Conservation (phyloP, 306 rosid species). For the Quercus engelmannii region DNA sequence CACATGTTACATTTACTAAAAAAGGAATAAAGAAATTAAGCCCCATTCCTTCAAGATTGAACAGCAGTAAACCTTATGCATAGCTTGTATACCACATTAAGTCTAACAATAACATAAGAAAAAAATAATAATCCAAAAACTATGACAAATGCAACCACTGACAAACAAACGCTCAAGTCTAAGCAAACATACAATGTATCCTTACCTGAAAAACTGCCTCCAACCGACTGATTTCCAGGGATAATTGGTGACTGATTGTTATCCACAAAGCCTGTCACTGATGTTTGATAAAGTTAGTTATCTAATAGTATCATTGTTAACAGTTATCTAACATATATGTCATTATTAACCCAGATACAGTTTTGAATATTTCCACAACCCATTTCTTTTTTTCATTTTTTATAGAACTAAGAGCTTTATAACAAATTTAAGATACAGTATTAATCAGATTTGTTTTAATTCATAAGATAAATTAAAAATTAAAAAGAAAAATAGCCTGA, state of each 20-base stretch:
- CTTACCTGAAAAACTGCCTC: conserved; percentile 39
- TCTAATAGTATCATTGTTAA: too few species aligned
- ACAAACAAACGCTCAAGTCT: neutral
- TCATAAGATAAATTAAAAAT: too few species aligned
- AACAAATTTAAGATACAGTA: too few species aligned
- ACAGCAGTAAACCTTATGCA: neutral
- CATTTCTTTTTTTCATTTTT: too few species aligned
- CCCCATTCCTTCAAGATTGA: neutral
- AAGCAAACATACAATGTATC: neutral
- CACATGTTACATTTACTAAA: neutral
- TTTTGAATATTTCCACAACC: too few species aligned
- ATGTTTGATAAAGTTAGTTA: neutral
- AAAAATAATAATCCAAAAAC: neutral
- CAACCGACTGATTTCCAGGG: conserved; percentile 19
- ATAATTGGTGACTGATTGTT: conserved; percentile 25
- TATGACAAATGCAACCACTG: neutral
- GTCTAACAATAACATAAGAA: neutral
- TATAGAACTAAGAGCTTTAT: too few species aligned
- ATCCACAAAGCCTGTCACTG: conserved; percentile 21
- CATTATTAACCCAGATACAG: too few species aligned
- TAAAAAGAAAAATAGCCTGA: too few species aligned
- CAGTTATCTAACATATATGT: too few species aligned
- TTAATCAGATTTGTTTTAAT: too few species aligned
- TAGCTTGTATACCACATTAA: neutral
- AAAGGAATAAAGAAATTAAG: neutral